Conservation (phyloP, 768 basidiomycete genomes). For the Collybiopsis luxurians region DNA sequence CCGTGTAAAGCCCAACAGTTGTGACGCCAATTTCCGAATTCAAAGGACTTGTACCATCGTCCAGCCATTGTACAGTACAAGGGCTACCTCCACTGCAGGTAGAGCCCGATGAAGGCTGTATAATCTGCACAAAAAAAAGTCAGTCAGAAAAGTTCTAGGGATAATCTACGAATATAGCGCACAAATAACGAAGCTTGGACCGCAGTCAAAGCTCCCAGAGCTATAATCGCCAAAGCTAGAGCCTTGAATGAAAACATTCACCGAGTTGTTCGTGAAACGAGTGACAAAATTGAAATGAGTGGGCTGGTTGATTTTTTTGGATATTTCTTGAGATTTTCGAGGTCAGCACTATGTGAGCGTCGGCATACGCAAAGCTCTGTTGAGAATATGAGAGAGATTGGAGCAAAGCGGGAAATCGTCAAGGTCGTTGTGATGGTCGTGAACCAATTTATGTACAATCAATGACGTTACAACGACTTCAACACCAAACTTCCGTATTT, state of each 20-base stretch:
- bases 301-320: too few species aligned
- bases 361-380: too few species aligned
- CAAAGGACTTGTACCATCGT: slow-evolving; percentile 55
- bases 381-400: too few species aligned
- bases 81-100: slow-evolving; percentile 52
- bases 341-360: too few species aligned
- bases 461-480: too few species aligned
- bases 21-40: slow-evolving; percentile 49
- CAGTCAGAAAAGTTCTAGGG: neutral
- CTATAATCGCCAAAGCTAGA: neutral
- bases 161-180: neutral
- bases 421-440: slow-evolving; percentile 10
- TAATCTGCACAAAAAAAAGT: neutral
- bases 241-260: neutral
- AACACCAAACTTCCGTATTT: too few species aligned
- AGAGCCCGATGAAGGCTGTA: slow-evolving; percentile 18
- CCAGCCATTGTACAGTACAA: slow-evolving; percentile 60
- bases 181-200: slow-evolving; percentile 7
- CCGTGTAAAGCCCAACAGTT: slow-evolving; percentile 57
- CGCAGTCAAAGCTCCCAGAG: neutral
- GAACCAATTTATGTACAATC: slow-evolving; percentile 9
- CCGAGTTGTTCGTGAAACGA: neutral
- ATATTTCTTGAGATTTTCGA: too few species aligned
- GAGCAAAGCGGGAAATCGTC: neutral
- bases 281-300: neutral